These are phyloP conservation scores for Xylaria longipes DNA, from an alignment of 495 filamentous ascomycete species.

Conservation along the genomic window DNA sequence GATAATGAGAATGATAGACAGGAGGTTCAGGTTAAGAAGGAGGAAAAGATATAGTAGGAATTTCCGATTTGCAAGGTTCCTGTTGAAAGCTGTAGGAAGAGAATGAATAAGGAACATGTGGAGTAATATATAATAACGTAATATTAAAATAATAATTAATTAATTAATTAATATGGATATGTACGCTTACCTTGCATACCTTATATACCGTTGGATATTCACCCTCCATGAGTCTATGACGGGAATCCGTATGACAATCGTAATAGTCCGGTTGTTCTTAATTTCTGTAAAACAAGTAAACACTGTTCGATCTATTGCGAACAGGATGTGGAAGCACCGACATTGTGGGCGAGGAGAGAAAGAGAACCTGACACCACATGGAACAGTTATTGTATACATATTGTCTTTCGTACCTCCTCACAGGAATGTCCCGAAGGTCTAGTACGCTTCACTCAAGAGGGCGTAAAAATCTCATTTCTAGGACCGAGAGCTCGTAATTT, in stretches of 20 bases:
- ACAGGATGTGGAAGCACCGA: too few species aligned
- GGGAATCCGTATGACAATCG: too few species aligned
- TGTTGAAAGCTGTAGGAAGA: background rate
- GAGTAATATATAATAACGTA: background rate
- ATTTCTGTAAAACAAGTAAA: too few species aligned
- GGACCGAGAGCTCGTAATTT: background rate
- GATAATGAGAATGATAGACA: slow-evolving; percentile 23
- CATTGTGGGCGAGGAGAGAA: background rate
- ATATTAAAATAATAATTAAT: background rate
- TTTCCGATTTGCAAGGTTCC: background rate
- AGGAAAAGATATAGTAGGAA: background rate
- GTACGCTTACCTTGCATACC: background rate
- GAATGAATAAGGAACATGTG: too few species aligned
- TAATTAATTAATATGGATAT: background rate
- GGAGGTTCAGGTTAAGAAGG: background rate
- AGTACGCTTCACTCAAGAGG: background rate
- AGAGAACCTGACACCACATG: background rate
- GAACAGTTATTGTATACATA: background rate
- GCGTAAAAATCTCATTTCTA: background rate
- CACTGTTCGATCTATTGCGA: too few species aligned
- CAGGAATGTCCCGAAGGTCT: too few species aligned
- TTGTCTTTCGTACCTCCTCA: too few species aligned
- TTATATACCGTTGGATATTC: background rate
- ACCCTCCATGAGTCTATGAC: too few species aligned
- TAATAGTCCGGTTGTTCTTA: too few species aligned